A percentile compares a stretch with the other conserved stretches of the same genome.
phyloP scores from a whole-genome alignment of 768 basidiomycete species.

The Lactifluus piperatus region DNA sequence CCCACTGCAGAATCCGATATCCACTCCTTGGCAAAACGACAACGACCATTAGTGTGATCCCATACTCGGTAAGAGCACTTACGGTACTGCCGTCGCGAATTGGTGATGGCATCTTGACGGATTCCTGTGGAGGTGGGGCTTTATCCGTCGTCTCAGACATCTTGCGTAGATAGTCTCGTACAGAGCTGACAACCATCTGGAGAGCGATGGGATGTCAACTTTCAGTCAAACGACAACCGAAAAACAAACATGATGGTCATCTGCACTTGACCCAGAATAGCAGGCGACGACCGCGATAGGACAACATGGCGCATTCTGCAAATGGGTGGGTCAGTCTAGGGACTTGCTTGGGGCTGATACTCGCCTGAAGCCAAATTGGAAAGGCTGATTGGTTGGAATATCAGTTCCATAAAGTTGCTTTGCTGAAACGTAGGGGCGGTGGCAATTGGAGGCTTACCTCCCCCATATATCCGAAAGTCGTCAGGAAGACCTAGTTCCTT shows the following conservation, averaged over 20 bases:
- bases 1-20: conserved; percentile 9
- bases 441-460: conserved; percentile 44
- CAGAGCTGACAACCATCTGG: conserved; percentile 54
- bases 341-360: conserved; percentile 2
- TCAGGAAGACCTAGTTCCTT: conserved; percentile 62
- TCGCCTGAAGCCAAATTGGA: conserved; percentile 78
- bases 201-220: background rate
- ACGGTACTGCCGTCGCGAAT: conserved; percentile 15
- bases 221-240: background rate
- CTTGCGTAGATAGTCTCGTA: conserved; percentile 66
- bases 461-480: conserved; percentile 60
- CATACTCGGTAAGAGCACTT: background rate
- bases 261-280: conserved; percentile 73
- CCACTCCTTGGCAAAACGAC: conserved; percentile 10
- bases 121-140: conserved; percentile 4
- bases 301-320: conserved; percentile 72
- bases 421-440: background rate
- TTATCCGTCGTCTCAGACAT: conserved; percentile 27
- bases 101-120: conserved; percentile 21
- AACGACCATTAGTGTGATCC: background rate
- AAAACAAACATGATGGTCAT: conserved; percentile 63
- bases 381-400: conserved; percentile 43
- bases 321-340: background rate
- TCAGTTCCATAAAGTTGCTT: background rate
- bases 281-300: conserved; percentile 72